A percentile compares a stretch with the other conserved stretches of the same genome.
phyloP scores from a whole-genome alignment of 2,329 filamentous ascomycete species.

The Colletotrichum filicis region DNA sequence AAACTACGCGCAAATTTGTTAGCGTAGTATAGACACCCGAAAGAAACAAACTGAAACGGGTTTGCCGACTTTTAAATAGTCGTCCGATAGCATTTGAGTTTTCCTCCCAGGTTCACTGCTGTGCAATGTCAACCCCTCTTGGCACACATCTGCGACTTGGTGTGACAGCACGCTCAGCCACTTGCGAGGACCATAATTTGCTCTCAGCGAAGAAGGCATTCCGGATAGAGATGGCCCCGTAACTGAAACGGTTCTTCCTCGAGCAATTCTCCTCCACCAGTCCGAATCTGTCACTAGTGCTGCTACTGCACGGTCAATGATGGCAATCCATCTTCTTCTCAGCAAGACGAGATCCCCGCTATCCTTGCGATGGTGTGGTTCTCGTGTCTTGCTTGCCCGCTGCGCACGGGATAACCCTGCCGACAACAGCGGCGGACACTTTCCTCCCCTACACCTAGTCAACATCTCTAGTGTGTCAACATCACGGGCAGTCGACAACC shows the following conservation, averaged over 20 bases:
- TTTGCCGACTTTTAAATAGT: constrained; percentile 21
- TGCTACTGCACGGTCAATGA: neutral
- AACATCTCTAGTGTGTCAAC: neutral
- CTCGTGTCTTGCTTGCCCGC: neutral
- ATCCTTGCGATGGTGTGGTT: neutral
- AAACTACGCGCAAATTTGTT: neutral
- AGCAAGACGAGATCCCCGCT: neutral
- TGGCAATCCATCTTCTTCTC: neutral
- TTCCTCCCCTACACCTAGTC: neutral
- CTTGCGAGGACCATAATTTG: neutral
- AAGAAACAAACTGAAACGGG: constrained; percentile 19
- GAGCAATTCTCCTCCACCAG: constrained; percentile 1
- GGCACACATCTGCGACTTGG: constrained; percentile 31
- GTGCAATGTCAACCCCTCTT: constrained; percentile 15
- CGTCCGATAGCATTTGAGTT: constrained; percentile 18
- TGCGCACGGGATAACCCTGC: neutral
- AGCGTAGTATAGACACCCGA: neutral
- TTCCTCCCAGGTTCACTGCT: constrained; percentile 10
- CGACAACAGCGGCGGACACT: neutral
- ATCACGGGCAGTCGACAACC: neutral
- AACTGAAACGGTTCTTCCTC: constrained; percentile 19
- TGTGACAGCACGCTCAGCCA: constrained; percentile 25
- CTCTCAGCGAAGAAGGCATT: neutral
- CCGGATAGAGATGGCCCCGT: constrained; percentile 1
- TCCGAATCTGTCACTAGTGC: constrained; percentile 2